phyloP scores from a whole-genome alignment of 1,284 basidiomycete species.

The Xerocomus amazonicus region DNA sequence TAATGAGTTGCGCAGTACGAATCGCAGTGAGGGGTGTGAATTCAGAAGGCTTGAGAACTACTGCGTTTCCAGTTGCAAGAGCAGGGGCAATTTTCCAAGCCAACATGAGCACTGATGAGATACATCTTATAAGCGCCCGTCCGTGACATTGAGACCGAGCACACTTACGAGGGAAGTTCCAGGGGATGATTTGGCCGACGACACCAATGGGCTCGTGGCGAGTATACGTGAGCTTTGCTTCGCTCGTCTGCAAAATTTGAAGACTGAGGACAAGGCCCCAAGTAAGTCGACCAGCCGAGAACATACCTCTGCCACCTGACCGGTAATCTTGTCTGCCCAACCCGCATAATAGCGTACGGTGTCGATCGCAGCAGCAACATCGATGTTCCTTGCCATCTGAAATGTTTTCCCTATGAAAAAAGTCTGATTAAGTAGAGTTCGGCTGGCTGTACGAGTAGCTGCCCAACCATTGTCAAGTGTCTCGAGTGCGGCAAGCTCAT shows the following conservation, averaged over 20 bases:
- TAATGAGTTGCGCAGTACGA: conserved; percentile 46
- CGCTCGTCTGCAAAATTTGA: conserved; percentile 48
- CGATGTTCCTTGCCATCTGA: conserved; percentile 65
- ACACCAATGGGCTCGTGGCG: conserved; percentile 95
- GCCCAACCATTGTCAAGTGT: conserved; percentile 47
- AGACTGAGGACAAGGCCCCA: not conserved
- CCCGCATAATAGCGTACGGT: conserved; percentile 73
- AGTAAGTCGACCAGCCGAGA: too few relatives aligned
- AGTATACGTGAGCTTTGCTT: conserved; percentile 74
- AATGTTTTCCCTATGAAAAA: conserved; percentile 65
- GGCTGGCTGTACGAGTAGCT: not conserved
- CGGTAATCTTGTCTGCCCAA: conserved; percentile 86
- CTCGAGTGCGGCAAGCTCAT: conserved; percentile 61
- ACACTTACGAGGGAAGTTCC: conserved; percentile 61
- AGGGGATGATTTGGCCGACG: conserved; percentile 82
- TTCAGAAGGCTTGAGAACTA: conserved; percentile 89
- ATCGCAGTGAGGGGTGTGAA: conserved; percentile 85
- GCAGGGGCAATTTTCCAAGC: conserved; percentile 85
- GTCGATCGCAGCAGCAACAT: conserved; percentile 67
- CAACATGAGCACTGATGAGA: conserved; percentile 59
- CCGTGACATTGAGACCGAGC: not conserved
- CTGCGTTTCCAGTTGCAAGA: conserved; percentile 78
- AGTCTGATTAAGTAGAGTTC: not conserved
- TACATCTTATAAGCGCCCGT: not conserved
- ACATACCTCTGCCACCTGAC: conserved; percentile 69